These are phyloP conservation scores for Nicotiana otophora DNA, from an alignment of 257 asterid genomes.

Conservation along the genomic window DNA sequence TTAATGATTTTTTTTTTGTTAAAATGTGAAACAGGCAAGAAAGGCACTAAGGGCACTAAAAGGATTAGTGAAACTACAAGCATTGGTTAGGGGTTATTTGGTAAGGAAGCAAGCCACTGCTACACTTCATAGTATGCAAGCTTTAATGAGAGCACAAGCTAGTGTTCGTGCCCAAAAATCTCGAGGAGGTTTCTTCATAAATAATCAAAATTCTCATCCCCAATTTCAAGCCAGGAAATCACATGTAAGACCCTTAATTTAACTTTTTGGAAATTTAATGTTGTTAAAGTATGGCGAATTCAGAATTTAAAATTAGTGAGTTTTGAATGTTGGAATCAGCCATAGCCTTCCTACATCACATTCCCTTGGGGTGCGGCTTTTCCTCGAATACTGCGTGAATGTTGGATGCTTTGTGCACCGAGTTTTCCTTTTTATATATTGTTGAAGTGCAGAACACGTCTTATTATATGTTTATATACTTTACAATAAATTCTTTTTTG, in stretches of 20 bases:
- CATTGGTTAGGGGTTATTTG: constrained; percentile 65
- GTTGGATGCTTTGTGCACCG: neutral
- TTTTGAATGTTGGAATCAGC: too few species aligned
- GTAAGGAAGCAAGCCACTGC: constrained; percentile 75
- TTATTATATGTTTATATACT: too few species aligned
- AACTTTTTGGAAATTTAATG: neutral
- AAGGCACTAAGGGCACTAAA: constrained; percentile 75
- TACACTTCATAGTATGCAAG: constrained; percentile 73
- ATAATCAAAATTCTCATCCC: constrained; percentile 16
- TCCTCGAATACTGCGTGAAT: neutral
- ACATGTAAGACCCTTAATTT: constrained; percentile 22
- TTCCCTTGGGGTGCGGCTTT: neutral
- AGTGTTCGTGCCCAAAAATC: constrained; percentile 61
- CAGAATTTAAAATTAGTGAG: too few species aligned
- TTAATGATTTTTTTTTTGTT: neutral
- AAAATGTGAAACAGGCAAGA: constrained; percentile 49
- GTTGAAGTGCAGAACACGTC: too few species aligned
- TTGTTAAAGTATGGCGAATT: too few species aligned
- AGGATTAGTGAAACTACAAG: constrained; percentile 81
- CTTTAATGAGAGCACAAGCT: constrained; percentile 74
- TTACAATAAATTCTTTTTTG: too few species aligned
- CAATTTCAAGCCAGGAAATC: constrained; percentile 37
- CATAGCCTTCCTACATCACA: neutral
- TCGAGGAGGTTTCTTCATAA: constrained; percentile 18
- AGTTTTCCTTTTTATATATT: fast-evolving